Evolutionary conservation across 257 asterid species (phyloP), one percentile per base, ranked within the genome.

Genomic region (Solanum medicagineum): DNA sequence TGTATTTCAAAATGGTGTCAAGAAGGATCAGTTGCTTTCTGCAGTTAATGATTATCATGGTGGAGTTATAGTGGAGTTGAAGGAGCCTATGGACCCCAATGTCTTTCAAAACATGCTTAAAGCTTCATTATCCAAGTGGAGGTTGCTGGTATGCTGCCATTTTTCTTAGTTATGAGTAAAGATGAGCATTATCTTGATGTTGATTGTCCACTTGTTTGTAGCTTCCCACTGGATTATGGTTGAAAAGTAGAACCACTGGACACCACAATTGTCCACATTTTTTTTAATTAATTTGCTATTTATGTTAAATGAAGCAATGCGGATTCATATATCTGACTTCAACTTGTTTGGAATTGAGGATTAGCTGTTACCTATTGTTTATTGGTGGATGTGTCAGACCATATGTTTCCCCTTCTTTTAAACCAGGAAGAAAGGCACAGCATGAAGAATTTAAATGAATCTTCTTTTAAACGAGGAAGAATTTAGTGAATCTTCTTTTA

Each of bases 61-160:
- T 44, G 97, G 97, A 53, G 86, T 92, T 71, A 90, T 92, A 51
- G 94, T 93, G 81, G 98, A 92, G 77, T 26, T 94, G 90, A 54
- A 90, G 90, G 93, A 90, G 85, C 87, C 91, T 45, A 90, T 94
- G 91, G 93, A 92, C 77, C 91, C 93, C 44, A 60, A 54, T 44
- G 56, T 82, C 65, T 94, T 94, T 63, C 79, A 86, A 68, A 56
- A 89, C 84, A 68, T 84, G 86, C 95, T 94, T 51, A 90, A 85
- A 87, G 89, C 85, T 88, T 93, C 98, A 32, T 62, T 94, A 63
- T 85, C 88, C 45, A 89, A 84, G 53, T 94, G 98, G 98, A 91
- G 87, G 85, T 84, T 90, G 88, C 94, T 91, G 98, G 98, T 94
- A 84, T 86, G 7, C 83, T 42, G 24, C 36, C 19, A 59, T 44